These are phyloP conservation scores for Penicillium sumatraense DNA, from an alignment of 2,329 filamentous ascomycete species.

Conservation along the genomic window DNA sequence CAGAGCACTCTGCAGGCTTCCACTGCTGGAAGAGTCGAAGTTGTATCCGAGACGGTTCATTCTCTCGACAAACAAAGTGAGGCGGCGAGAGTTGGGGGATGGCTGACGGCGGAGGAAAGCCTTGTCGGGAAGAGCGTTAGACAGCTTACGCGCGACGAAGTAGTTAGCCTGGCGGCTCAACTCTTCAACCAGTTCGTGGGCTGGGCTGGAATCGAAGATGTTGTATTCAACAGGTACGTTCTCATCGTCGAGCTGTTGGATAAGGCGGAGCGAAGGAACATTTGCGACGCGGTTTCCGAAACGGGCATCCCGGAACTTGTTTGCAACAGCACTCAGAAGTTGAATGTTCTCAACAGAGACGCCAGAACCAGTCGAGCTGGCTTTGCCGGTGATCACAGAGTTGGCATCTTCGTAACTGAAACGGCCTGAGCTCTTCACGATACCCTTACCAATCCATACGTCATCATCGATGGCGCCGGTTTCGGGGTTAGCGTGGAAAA, in stretches of 20 bases:
- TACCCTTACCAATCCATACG: slow-evolving; percentile 89
- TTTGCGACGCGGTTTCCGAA: slow-evolving; percentile 79
- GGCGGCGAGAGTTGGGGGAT: slow-evolving; percentile 81
- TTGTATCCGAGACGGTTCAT: slow-evolving; percentile 92
- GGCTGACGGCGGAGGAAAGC: slow-evolving; percentile 87
- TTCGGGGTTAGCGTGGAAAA: slow-evolving; percentile 85
- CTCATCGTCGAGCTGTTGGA: slow-evolving; percentile 96
- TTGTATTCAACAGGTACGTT: slow-evolving; percentile 97
- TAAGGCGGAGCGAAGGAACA: slow-evolving; percentile 81
- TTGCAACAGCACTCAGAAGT: slow-evolving; percentile 77
- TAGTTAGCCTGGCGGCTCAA: slow-evolving; percentile 91
- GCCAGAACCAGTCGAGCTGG: slow-evolving; percentile 66
- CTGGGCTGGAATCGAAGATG: slow-evolving; percentile 87
- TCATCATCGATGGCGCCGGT: slow-evolving; percentile 85
- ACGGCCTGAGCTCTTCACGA: slow-evolving; percentile 90
- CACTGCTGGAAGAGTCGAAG: slow-evolving; percentile 87
- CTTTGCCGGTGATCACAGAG: slow-evolving; percentile 70
- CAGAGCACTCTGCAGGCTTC: slow-evolving; percentile 88
- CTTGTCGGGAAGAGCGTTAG: slow-evolving; percentile 81
- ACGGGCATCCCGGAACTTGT: slow-evolving; percentile 87
- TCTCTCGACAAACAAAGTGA: slow-evolving; percentile 88
- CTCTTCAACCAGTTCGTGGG: slow-evolving; percentile 94
- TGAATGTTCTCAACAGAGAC: slow-evolving; percentile 77
- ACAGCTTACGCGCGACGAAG: slow-evolving; percentile 84
- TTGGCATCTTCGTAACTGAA: slow-evolving; percentile 86